A percentile compares a stretch with the other conserved stretches of the same genome.
Conservation (phyloP, 1,284 basidiomycete species). For the Wallemia hederae region DNA sequence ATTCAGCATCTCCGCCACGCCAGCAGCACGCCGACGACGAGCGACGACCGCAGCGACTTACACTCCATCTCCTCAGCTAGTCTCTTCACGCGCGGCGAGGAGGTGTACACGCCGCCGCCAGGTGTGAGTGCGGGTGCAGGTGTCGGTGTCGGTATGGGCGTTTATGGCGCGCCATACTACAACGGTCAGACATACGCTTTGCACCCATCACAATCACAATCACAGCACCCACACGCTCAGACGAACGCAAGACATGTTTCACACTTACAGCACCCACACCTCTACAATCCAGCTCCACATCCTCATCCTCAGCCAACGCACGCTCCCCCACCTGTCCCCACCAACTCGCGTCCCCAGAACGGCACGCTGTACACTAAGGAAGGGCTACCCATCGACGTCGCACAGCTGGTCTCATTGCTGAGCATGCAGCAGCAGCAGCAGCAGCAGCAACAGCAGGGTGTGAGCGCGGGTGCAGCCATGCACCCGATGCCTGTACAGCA, state of each 20-base stretch:
- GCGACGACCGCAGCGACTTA: not conserved
- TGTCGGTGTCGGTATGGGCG: too few relatives aligned
- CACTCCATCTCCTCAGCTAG: not conserved
- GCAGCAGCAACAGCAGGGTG: not conserved
- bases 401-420: not conserved
- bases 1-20: too few relatives aligned
- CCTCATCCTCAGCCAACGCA: too few relatives aligned
- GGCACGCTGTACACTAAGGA: not conserved
- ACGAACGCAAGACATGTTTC: too few relatives aligned
- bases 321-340: not conserved
- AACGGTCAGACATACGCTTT: too few relatives aligned
- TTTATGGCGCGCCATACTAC: too few relatives aligned
- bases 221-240: too few relatives aligned
- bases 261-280: not conserved
- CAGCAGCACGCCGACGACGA: too few relatives aligned
- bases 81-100: not conserved
- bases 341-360: not conserved
- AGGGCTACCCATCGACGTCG: not conserved
- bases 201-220: too few relatives aligned
- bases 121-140: too few relatives aligned
- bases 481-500: too few relatives aligned
- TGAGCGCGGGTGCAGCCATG: too few relatives aligned
- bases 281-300: not conserved
- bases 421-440: not conserved
- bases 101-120: not conserved